A percentile compares a stretch with the other conserved stretches of the same genome.
Conservation (phyloP, 495 filamentous ascomycete genomes). For the Daldinia grandis region DNA sequence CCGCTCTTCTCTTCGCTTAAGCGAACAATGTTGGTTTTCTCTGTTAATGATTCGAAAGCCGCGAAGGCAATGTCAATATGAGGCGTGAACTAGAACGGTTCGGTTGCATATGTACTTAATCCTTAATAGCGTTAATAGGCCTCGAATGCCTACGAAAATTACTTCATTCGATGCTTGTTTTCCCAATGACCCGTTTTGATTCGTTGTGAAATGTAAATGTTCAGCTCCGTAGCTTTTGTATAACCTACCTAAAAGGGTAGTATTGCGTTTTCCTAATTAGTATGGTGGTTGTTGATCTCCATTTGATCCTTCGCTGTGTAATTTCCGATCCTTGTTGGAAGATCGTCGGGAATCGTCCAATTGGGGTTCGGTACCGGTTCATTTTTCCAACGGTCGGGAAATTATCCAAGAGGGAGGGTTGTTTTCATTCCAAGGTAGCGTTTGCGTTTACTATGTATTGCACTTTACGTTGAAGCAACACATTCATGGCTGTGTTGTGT, state of each 20-base stretch:
- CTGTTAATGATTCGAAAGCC: slow-evolving; percentile 42
- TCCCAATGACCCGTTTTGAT: not conserved
- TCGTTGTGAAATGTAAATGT: no score
- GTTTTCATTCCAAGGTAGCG: slow-evolving; percentile 7
- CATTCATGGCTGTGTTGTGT: not conserved
- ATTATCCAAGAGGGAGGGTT: not conserved
- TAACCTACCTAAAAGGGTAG: not conserved
- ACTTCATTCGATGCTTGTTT: slow-evolving; percentile 16
- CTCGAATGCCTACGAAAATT: slow-evolving; percentile 38
- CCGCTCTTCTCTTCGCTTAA: slow-evolving; percentile 63
- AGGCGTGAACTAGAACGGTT: slow-evolving; percentile 33
- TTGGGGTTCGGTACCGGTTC: not conserved
- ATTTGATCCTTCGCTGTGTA: slow-evolving; percentile 13
- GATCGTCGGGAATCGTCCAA: slow-evolving; percentile 1
- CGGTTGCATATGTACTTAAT: slow-evolving; percentile 57
- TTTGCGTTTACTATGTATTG: not conserved
- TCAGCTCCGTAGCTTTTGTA: no score
- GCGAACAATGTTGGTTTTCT: slow-evolving; percentile 31
- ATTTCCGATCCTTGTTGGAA: slow-evolving; percentile 29
- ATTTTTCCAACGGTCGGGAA: not conserved
- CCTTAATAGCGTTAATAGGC: slow-evolving; percentile 51
- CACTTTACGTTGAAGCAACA: not conserved
- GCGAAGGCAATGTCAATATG: slow-evolving; percentile 37
- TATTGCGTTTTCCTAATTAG: not conserved
- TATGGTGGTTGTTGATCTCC: slow-evolving; percentile 4